Evolutionary conservation across 371 early-diverging fungal genomes (phyloP).

Genomic region (Mucor mucedo): DNA sequence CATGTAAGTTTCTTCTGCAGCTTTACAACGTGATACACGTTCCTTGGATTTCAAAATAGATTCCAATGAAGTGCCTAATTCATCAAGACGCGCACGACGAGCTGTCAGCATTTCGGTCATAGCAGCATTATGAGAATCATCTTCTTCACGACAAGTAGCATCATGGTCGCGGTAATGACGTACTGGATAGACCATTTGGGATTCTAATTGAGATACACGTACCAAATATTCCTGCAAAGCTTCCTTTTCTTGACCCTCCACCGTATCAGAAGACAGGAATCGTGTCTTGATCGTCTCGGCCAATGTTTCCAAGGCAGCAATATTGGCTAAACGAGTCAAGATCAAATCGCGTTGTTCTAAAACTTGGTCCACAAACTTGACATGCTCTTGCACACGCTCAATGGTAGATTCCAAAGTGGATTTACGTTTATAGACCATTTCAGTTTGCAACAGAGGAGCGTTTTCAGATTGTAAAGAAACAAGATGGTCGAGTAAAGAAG

Average conservation of each 20-base stretch:
- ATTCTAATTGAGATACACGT: conserved; percentile 15
- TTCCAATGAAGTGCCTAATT: conserved; percentile 30
- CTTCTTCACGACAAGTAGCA: conserved; percentile 18
- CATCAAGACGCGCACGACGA: conserved; percentile 34
- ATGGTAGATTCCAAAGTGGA: conserved; percentile 4
- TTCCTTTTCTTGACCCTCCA: conserved; percentile 14
- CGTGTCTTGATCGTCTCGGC: conserved; percentile 25
- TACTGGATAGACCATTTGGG: conserved; percentile 27
- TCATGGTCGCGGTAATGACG: conserved; percentile 26
- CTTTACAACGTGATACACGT: conserved; percentile 37
- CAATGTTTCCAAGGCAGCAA: conserved; percentile 9
- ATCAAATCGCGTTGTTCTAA: conserved; percentile 15
- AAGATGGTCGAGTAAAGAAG: not conserved
- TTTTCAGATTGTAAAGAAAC: not conserved
- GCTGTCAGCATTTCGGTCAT: conserved; percentile 36
- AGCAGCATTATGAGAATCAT: conserved; percentile 27
- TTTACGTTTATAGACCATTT: conserved; percentile 10
- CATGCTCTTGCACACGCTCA: conserved; percentile 15
- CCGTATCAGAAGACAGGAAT: conserved; percentile 18
- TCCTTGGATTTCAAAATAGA: conserved; percentile 37
- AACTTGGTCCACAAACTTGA: conserved; percentile 14
- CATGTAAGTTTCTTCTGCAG: conserved; percentile 40
- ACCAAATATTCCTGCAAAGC: conserved; percentile 9
- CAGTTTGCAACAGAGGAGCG: conserved; percentile 1
- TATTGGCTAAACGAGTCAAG: conserved; percentile 1